A percentile compares a stretch with the other conserved stretches of the same genome.
phyloP scores from a whole-genome alignment of 2,329 filamentous ascomycete species.

The Talaromyces sp. region DNA sequence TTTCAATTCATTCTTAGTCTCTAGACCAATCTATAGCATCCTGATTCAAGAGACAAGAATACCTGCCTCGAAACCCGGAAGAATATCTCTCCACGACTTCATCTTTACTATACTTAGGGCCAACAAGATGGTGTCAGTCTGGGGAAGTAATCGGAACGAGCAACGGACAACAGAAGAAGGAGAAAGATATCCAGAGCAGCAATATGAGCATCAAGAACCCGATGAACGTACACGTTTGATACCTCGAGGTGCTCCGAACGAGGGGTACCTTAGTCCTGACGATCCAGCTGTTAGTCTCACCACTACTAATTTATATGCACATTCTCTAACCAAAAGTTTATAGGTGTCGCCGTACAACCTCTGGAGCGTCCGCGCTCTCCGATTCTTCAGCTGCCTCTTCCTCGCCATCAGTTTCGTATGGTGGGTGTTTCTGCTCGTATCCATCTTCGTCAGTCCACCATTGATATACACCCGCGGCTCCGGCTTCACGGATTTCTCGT shows the following conservation, averaged over 20 bases:
- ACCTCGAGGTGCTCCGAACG: conserved; percentile 58
- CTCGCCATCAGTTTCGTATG: conserved; percentile 75
- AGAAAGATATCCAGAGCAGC: background rate
- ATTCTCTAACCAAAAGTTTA: background rate
- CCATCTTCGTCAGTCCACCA: conserved; percentile 85
- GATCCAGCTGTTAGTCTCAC: conserved; percentile 65
- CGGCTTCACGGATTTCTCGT: conserved; percentile 87
- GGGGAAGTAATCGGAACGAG: conserved; percentile 20
- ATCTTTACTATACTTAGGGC: background rate
- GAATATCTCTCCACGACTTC: background rate
- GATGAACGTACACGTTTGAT: conserved; percentile 66
- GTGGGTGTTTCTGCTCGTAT: conserved; percentile 88
- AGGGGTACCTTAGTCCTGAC: conserved; percentile 68
- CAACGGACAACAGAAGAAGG: conserved; percentile 10
- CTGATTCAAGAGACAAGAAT: background rate
- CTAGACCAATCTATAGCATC: background rate
- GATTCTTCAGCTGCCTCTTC: conserved; percentile 74
- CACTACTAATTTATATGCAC: no score
- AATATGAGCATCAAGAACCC: conserved; percentile 38
- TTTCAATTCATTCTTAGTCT: background rate
- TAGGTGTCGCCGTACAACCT: conserved; percentile 86
- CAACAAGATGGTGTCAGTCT: conserved; percentile 28
- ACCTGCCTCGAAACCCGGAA: background rate
- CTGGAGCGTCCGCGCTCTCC: conserved; percentile 78
- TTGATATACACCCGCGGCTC: conserved; percentile 81